Evolutionary conservation across 257 asterid species (phyloP).

Genomic region (Verbascum thapsus): DNA sequence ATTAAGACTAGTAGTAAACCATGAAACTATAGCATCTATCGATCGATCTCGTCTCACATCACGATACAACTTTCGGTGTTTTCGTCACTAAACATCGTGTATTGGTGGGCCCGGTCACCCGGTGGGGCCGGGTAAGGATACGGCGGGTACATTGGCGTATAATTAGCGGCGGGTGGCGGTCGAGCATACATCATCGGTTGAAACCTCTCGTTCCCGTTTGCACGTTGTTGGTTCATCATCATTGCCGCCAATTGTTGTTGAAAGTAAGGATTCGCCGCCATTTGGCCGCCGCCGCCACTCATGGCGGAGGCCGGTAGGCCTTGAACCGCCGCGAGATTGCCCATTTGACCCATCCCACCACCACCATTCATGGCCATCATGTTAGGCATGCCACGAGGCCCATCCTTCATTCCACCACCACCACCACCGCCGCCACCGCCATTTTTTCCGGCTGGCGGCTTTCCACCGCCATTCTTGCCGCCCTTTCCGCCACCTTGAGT

Average conservation of each 20-base stretch:
- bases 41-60: conserved; percentile 45
- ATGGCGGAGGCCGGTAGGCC: conserved; percentile 71
- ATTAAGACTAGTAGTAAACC: conserved; percentile 36
- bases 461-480: conserved; percentile 54
- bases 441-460: conserved; percentile 34
- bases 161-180: conserved; percentile 86
- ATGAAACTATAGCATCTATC: conserved; percentile 6
- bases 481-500: conserved; percentile 36
- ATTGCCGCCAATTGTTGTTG: conserved; percentile 71
- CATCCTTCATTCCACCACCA: conserved; percentile 67
- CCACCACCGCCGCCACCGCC: conserved; percentile 23
- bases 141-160: conserved; percentile 65
- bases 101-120: conserved; percentile 55
- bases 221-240: conserved; percentile 97
- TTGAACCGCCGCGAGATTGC: conserved; percentile 66
- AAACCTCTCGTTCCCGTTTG: conserved; percentile 86
- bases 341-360: too few species aligned
- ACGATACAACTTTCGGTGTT: conserved; percentile 65
- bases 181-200: conserved; percentile 98
- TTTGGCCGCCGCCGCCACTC: conserved; percentile 47
- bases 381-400: conserved; percentile 82
- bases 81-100: conserved; percentile 67
- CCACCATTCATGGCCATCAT: conserved; percentile 78
- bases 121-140: conserved; percentile 70
- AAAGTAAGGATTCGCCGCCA: conserved; percentile 65